phyloP scores from a whole-genome alignment of 2,329 filamentous ascomycete genomes.

The Talaromyces sp. region DNA sequence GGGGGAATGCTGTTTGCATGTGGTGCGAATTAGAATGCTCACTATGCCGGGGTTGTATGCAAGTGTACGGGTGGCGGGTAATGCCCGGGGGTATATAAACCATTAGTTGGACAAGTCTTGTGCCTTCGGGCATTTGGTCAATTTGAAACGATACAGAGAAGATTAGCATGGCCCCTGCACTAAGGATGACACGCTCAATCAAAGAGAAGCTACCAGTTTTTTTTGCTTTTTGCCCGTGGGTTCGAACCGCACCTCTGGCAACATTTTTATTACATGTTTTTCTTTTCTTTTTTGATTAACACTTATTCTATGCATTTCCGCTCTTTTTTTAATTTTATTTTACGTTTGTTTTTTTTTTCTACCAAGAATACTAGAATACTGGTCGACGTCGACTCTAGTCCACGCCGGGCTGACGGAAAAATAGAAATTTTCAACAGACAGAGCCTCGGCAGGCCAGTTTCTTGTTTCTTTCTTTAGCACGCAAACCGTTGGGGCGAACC shows the following conservation, averaged over 20 bases:
- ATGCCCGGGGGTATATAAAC: conserved; percentile 15
- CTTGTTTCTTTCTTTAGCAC: not conserved
- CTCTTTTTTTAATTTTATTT: not conserved
- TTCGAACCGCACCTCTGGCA: not conserved
- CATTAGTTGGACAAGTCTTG: conserved; percentile 8
- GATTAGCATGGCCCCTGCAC: conserved; percentile 80
- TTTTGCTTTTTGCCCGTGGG: conserved; percentile 35
- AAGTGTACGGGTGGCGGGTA: no score
- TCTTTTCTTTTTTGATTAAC: not conserved
- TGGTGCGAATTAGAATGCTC: no score
- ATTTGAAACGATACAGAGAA: conserved; percentile 69
- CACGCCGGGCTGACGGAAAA: not conserved
- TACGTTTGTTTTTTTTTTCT: not conserved
- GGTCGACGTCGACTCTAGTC: not conserved
- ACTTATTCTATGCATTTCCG: not conserved
- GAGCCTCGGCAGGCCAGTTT: not conserved
- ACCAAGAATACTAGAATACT: not conserved
- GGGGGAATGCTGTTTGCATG: no score
- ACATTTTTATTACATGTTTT: not conserved
- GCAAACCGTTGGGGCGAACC: not conserved
- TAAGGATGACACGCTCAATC: conserved; percentile 92
- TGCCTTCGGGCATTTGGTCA: conserved; percentile 56
- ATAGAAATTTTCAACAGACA: no score
- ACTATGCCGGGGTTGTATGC: no score
- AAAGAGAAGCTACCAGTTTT: conserved; percentile 72